phyloP scores from a whole-genome alignment of 2,329 filamentous ascomycete genomes.

The Neopestalotiopsis sp. region DNA sequence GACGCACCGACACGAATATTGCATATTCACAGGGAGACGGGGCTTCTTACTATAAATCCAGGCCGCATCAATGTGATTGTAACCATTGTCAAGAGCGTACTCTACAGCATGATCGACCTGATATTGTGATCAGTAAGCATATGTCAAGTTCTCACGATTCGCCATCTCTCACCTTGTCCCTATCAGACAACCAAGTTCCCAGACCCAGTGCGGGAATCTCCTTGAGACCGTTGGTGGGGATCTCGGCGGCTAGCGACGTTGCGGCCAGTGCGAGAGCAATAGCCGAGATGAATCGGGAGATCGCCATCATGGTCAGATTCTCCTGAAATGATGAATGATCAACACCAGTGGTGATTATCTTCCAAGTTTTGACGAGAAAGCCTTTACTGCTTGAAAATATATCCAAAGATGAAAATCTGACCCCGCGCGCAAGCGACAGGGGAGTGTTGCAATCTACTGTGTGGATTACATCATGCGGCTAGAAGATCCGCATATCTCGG shows the following conservation, averaged over 20 bases:
- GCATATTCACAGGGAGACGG: background rate
- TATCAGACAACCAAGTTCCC: constrained; percentile 36
- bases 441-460: background rate
- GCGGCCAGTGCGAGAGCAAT: constrained; percentile 3
- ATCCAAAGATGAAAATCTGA: background rate
- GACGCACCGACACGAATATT: background rate
- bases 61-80: constrained; percentile 36
- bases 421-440: background rate
- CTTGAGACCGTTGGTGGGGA: constrained; percentile 14
- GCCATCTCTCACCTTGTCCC: constrained; percentile 24
- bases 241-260: constrained; percentile 5
- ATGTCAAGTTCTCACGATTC: background rate
- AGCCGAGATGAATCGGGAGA: constrained; percentile 3
- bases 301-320: constrained; percentile 5
- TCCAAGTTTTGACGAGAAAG: background rate
- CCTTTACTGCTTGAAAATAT: background rate
- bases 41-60: constrained; percentile 31
- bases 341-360: too few species aligned
- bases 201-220: constrained; percentile 35
- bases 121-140: background rate
- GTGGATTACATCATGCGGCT: constrained; percentile 10
- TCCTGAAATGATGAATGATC: background rate
- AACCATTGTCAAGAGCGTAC: constrained; percentile 33
- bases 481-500: background rate
- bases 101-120: constrained; percentile 35